Evolutionary conservation across 2,329 filamentous ascomycete genomes (phyloP).

Genomic region (Acrodontium crateriforme): DNA sequence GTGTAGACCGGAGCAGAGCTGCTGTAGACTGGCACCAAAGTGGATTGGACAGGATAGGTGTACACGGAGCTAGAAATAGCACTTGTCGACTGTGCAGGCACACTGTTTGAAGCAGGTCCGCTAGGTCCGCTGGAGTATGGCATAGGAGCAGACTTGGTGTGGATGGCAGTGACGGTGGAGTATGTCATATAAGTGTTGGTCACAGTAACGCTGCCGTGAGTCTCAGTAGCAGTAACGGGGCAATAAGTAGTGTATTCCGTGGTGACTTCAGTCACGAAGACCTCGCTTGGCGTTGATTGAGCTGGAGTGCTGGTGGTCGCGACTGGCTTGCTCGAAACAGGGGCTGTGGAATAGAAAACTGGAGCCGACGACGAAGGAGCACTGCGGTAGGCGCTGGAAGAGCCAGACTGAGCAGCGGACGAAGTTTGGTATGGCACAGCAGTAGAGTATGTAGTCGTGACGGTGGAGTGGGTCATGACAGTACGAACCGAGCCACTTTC

Average conservation of each 20-base stretch:
- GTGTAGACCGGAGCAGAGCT: not conserved
- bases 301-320: no score
- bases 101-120: not conserved
- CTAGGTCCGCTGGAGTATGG: not conserved
- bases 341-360: no score
- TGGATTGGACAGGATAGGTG: not conserved
- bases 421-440: no score
- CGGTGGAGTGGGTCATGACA: no score
- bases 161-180: slow-evolving; percentile 6
- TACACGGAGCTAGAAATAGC: not conserved
- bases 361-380: no score
- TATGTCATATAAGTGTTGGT: slow-evolving; percentile 6
- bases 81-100: not conserved
- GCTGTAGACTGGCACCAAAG: not conserved
- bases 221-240: slow-evolving; percentile 3
- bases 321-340: no score
- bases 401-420: no score
- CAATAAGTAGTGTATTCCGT: slow-evolving; percentile 8
- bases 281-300: not conserved
- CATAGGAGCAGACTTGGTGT: slow-evolving; percentile 2
- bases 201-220: slow-evolving; percentile 1
- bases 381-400: no score
- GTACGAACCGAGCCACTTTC: no score
- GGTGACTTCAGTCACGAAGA: not conserved
- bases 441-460: no score